Evolutionary conservation across 2,329 filamentous ascomycete genomes (phyloP), one percentile per base, ranked within the genome.

Genomic region (Diaporthe amygdali): DNA sequence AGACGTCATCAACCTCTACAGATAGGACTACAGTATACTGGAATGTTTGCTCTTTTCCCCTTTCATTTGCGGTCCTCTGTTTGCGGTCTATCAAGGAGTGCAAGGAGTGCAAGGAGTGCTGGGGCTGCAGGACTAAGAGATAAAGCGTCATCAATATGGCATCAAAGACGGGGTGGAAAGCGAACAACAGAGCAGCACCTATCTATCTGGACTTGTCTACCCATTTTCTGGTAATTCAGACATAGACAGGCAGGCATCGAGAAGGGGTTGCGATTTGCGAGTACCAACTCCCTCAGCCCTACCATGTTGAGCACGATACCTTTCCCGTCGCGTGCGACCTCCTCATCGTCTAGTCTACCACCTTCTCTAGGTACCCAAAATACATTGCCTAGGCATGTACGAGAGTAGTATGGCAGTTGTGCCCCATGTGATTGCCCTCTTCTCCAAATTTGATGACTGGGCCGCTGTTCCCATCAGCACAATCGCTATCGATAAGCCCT

Each of bases 401-500:
- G 8, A 12, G 32, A 7, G 32, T 10, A 59, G 25, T 27, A 12
- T 34, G 14, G 30, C 6, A 25, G 20, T 63, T 63, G n/a, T 30
- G 14, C 25, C 2, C 27, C 59, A 63, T 63, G 41, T 64, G 59
- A 47, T 64, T n/a, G 59, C 41, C 15, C 17, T 30, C 9, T 22
- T 32, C 39, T 46, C 25, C 56, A 59, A 55, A 34, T 27, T 32
- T 32, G 30, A 20, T 54, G 30, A 17, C 51, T 59, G 32, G 54
- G 34, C 32, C 37, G 25, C 20, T 25, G 17, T 37, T 49, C 30
- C 30, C 30, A 49, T 30, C 41, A 25, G 17, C 12, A 27, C 25
- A n/a, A n/a, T 44, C 41, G 25, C 27, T 64, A 64, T 64, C 59
- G 44, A 64, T 64, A 49, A 64, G 41, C 44, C 20, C 59, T 41